Evolutionary conservation across 495 filamentous ascomycete genomes (phyloP).

Genomic region (Cenococcum geophilum): DNA sequence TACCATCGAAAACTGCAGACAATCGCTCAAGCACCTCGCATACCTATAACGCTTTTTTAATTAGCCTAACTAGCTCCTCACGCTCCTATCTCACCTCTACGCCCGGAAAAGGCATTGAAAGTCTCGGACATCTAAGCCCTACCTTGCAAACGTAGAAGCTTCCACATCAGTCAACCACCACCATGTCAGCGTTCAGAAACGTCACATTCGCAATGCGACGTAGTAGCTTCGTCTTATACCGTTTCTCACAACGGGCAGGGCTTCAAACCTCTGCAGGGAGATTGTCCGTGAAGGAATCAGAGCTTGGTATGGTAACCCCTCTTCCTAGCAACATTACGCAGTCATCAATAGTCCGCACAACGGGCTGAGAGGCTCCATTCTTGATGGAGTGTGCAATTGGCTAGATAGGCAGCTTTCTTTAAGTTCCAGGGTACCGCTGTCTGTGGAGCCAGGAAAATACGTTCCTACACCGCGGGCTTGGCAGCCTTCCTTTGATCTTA

Average conservation of each 20-base stretch:
- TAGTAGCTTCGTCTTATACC: background rate
- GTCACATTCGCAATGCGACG: background rate
- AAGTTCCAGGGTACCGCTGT: too few species aligned
- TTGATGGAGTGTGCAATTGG: too few species aligned
- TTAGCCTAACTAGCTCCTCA: too few species aligned
- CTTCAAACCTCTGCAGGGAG: background rate
- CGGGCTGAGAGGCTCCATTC: background rate
- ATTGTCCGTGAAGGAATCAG: constrained; percentile 1
- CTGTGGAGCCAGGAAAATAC: too few species aligned
- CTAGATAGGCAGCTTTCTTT: too few species aligned
- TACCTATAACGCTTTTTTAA: background rate
- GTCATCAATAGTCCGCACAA: background rate
- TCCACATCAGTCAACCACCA: background rate
- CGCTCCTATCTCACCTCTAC: background rate
- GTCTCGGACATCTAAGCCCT: background rate
- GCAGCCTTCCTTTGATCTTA: constrained; percentile 1
- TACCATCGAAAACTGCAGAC: background rate
- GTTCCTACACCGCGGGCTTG: too few species aligned
- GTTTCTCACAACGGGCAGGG: background rate
- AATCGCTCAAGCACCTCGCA: background rate
- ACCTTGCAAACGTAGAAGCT: background rate
- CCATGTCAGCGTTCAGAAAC: constrained; percentile 1
- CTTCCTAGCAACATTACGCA: too few species aligned
- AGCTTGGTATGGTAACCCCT: background rate
- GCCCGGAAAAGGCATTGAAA: background rate